These are phyloP conservation scores for Talaromyces stipitatus DNA, from an alignment of 495 filamentous ascomycete species.

Conservation along the genomic window DNA sequence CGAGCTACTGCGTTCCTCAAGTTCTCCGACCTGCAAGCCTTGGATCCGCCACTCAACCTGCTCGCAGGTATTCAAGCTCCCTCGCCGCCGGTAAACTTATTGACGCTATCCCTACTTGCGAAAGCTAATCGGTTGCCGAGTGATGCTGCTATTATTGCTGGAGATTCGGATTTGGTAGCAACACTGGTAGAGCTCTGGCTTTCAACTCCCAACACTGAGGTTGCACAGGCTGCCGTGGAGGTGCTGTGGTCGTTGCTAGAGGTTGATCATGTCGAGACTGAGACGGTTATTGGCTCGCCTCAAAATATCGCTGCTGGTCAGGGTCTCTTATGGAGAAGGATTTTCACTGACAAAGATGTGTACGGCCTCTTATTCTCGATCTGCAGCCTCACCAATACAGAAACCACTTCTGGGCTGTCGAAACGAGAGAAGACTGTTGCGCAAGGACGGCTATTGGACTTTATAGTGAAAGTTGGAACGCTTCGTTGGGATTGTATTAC, in stretches of 20 bases:
- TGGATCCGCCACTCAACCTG: slow-evolving; percentile 41
- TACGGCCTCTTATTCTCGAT: slow-evolving; percentile 58
- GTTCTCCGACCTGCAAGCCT: slow-evolving; percentile 35
- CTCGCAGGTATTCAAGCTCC: slow-evolving; percentile 49
- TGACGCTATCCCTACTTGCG: slow-evolving; percentile 61
- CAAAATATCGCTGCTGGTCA: slow-evolving; percentile 41
- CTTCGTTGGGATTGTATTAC: slow-evolving; percentile 58
- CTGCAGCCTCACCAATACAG: slow-evolving; percentile 41
- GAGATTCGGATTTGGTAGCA: slow-evolving; percentile 51
- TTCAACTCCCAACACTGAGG: slow-evolving; percentile 57
- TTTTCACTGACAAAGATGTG: slow-evolving; percentile 59
- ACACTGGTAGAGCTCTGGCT: slow-evolving; percentile 66
- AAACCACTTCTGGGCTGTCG: slow-evolving; percentile 33
- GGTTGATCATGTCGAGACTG: slow-evolving; percentile 49
- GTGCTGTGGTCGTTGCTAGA: slow-evolving; percentile 65
- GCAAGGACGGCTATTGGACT: slow-evolving; percentile 66
- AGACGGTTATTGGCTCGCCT: slow-evolving; percentile 22
- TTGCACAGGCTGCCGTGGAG: slow-evolving; percentile 60
- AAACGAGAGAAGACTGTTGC: slow-evolving; percentile 65
- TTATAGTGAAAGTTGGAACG: slow-evolving; percentile 58
- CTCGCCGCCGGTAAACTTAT: slow-evolving; percentile 57
- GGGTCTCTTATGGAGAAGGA: slow-evolving; percentile 62
- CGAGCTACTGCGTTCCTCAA: slow-evolving; percentile 28
- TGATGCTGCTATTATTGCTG: slow-evolving; percentile 63
- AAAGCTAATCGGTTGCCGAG: slow-evolving; percentile 56